Conservation (phyloP, 1,284 basidiomycete genomes). For the Boletus smithii region DNA sequence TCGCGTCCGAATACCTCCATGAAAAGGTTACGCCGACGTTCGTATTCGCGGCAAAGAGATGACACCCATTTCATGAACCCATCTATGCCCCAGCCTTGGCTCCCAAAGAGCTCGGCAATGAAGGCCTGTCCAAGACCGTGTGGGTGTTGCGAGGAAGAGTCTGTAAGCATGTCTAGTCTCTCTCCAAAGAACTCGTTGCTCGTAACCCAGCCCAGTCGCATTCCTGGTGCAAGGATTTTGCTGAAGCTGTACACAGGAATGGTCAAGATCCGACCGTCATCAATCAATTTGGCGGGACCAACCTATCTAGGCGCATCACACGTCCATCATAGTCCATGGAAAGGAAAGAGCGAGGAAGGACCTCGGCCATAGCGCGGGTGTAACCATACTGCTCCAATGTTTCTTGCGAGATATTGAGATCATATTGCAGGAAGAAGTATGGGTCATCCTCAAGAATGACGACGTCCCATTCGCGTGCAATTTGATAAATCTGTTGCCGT, state of each 20-base stretch:
- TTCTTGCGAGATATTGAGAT: constrained; percentile 22
- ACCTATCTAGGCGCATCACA: constrained; percentile 52
- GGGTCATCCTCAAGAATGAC: constrained; percentile 56
- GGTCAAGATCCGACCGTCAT: constrained; percentile 33
- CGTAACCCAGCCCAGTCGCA: constrained; percentile 56
- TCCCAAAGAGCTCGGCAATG: constrained; percentile 30
- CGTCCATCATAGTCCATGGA: constrained; percentile 54
- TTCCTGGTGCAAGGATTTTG: constrained; percentile 53
- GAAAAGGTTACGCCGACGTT: constrained; percentile 34
- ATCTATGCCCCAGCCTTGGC: constrained; percentile 28
- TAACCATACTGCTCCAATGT: constrained; percentile 30
- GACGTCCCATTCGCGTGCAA: constrained; percentile 52
- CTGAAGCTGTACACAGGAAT: constrained; percentile 17
- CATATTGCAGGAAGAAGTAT: constrained; percentile 52
- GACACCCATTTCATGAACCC: constrained; percentile 35
- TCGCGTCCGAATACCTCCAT: constrained; percentile 31
- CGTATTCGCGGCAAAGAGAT: constrained; percentile 32
- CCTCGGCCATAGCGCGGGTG: constrained; percentile 33
- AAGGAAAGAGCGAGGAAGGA: constrained; percentile 43
- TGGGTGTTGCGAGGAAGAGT: constrained; percentile 34
- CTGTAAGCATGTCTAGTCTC: constrained; percentile 41
- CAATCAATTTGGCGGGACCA: constrained; percentile 13
- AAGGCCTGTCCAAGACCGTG: constrained; percentile 34
- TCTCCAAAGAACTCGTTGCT: constrained; percentile 45
- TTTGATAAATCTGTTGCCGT: constrained; percentile 52